Evolutionary conservation across 768 basidiomycete species (phyloP).

Genomic region (Hirschioporus abietinus): DNA sequence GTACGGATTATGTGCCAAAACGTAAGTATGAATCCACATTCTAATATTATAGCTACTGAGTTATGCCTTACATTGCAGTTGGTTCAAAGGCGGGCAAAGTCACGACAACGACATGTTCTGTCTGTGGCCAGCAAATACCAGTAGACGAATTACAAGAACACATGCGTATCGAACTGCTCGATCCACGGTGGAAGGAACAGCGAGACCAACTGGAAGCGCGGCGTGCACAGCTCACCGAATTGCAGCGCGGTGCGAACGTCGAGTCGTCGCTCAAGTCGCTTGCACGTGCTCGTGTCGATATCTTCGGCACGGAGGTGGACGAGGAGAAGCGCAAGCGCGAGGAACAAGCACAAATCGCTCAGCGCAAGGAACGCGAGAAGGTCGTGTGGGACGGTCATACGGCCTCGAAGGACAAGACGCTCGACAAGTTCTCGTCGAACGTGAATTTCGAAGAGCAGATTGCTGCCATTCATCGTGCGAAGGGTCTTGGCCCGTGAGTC

Average conservation of each 20-base stretch:
- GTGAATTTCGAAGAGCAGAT: constrained; percentile 99
- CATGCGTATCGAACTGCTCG: constrained; percentile 96
- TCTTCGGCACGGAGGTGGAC: constrained; percentile 92
- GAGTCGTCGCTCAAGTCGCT: constrained; percentile 89
- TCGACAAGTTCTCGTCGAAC: constrained; percentile 89
- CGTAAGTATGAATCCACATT: constrained; percentile 41
- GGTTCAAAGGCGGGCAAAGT: constrained; percentile 60
- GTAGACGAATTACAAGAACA: constrained; percentile 96
- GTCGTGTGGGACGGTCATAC: constrained; percentile 99
- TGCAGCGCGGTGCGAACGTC: constrained; percentile 90
- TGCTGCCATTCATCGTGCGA: constrained; percentile 89
- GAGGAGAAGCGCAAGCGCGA: constrained; percentile 84
- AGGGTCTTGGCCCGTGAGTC: constrained; percentile 82
- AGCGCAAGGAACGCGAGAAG: constrained; percentile 85
- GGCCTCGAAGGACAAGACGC: constrained; percentile 83
- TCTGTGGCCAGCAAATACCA: constrained; percentile 95
- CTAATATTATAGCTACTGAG: constrained; percentile 10
- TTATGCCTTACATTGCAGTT: constrained; percentile 38
- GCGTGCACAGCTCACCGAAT: constrained; percentile 82
- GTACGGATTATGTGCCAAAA: constrained; percentile 94
- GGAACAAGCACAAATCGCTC: constrained; percentile 79
- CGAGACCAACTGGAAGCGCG: constrained; percentile 84
- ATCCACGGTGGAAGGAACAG: constrained; percentile 97
- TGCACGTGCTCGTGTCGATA: constrained; percentile 93
- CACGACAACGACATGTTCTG: constrained; percentile 80